These are phyloP conservation scores for Alternaria hordeiaustralica DNA, from an alignment of 2,329 filamentous ascomycete species.

Conservation along the genomic window DNA sequence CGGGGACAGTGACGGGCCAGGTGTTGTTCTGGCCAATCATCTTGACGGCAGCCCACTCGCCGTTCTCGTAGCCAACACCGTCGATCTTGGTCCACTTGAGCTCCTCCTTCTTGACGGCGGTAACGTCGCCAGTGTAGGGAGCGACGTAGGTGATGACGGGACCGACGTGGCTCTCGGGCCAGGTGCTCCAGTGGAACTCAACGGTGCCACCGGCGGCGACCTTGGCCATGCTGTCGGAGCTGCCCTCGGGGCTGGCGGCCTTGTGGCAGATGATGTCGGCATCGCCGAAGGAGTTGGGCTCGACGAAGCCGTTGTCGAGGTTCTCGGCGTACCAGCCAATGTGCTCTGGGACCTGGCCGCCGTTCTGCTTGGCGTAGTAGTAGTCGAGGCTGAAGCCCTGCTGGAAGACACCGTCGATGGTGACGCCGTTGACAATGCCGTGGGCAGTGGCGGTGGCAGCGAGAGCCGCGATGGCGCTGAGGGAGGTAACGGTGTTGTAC, in stretches of 20 bases:
- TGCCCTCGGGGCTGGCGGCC: conserved; percentile 54
- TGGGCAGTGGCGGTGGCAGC: conserved; percentile 55
- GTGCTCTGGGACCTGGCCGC: conserved; percentile 36
- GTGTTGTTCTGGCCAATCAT: conserved; percentile 58
- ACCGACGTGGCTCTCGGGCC: conserved; percentile 48
- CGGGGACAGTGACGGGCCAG: conserved; percentile 55
- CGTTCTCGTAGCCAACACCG: conserved; percentile 36
- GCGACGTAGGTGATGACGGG: conserved; percentile 51
- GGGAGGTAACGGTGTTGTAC: conserved; percentile 36
- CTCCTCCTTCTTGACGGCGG: conserved; percentile 42
- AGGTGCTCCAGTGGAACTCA: conserved; percentile 59
- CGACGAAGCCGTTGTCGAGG: conserved; percentile 47
- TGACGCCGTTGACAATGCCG: conserved; percentile 54
- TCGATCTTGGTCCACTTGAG: conserved; percentile 51
- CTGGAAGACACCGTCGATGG: conserved; percentile 57
- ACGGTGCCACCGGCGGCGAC: conserved; percentile 67
- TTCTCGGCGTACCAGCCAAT: conserved; percentile 55
- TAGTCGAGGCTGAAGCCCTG: conserved; percentile 52
- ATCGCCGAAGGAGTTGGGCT: conserved; percentile 33
- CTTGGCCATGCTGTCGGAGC: conserved; percentile 54
- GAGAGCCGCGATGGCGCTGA: conserved; percentile 39
- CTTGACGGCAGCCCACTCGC: conserved; percentile 47
- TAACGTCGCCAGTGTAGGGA: conserved; percentile 39
- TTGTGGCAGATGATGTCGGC: conserved; percentile 67
- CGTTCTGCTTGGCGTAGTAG: conserved; percentile 45